Percentiles rank a stretch among this genome's conserved stretches.
phyloP scores from a whole-genome alignment of 306 rosid species.

The Cucurbita pepo region DNA sequence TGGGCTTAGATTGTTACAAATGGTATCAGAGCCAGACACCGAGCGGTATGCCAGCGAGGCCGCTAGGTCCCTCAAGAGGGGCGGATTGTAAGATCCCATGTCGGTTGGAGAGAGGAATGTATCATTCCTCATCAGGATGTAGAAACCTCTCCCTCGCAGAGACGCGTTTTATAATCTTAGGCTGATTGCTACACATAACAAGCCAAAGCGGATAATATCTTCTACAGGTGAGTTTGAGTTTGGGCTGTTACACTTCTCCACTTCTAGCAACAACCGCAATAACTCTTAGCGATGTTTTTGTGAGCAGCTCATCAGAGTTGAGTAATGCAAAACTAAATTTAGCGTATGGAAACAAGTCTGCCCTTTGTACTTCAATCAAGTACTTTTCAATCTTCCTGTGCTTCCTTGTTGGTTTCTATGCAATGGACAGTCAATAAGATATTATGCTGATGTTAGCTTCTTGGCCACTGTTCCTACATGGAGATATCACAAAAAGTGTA shows the following conservation, averaged over 20 bases:
- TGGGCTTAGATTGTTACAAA: too few species aligned
- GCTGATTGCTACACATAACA: too few species aligned
- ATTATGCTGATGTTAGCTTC: conserved; percentile 76
- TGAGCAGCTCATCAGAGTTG: conserved; percentile 24
- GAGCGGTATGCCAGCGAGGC: too few species aligned
- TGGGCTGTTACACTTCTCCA: conserved; percentile 21
- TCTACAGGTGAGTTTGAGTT: too few species aligned
- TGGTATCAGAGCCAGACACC: too few species aligned
- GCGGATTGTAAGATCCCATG: too few species aligned
- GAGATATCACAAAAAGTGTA: conserved; percentile 25
- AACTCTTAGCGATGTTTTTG: conserved; percentile 62
- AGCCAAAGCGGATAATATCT: too few species aligned
- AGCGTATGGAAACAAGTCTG: conserved; percentile 50
- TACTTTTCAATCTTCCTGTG: conserved; percentile 50
- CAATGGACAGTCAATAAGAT: conserved; percentile 74
- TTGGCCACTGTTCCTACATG: conserved; percentile 58
- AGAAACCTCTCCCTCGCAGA: too few species aligned
- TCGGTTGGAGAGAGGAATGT: too few species aligned
- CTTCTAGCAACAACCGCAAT: conserved; percentile 67
- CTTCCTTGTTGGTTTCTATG: conserved; percentile 72
- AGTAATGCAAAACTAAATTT: conserved; percentile 18
- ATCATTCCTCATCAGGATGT: too few species aligned
- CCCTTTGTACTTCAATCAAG: conserved; percentile 27
- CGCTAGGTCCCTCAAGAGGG: too few species aligned
- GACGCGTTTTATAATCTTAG: too few species aligned